Percentiles rank a stretch among this genome's conserved stretches.
These are phyloP conservation scores for Blastobotrys niveus DNA, from an alignment of 1,139 yeast genomes.

Conservation along the genomic window DNA sequence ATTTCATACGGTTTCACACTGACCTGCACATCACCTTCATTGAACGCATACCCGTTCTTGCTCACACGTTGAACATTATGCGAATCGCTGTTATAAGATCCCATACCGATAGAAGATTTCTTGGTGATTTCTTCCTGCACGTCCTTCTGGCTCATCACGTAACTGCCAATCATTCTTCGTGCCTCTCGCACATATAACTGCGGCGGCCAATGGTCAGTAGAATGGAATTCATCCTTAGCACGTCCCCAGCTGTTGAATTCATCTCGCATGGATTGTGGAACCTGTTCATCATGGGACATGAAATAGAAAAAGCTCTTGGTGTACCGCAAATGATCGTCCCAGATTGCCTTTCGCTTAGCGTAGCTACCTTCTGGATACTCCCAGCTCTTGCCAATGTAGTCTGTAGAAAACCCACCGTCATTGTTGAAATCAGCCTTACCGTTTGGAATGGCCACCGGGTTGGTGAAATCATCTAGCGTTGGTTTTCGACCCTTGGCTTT, in stretches of 20 bases:
- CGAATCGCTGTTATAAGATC: constrained; percentile 1
- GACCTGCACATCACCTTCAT: constrained; percentile 3
- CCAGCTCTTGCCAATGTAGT: constrained; percentile 4
- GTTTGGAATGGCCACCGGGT: background rate
- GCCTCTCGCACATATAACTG: constrained; percentile 1
- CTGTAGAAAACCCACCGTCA: constrained; percentile 1
- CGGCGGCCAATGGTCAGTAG: constrained; percentile 1
- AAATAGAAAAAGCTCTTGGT: background rate
- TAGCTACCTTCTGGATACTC: background rate
- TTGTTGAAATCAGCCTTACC: constrained; percentile 1
- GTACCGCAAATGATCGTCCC: constrained; percentile 2
- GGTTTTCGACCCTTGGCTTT: background rate
- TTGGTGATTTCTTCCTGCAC: background rate
- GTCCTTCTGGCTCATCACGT: constrained; percentile 3
- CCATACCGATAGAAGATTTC: constrained; percentile 1
- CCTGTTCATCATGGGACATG: constrained; percentile 1
- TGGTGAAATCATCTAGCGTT: background rate
- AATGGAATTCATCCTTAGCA: background rate
- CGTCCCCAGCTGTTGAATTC: background rate
- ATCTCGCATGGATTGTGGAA: background rate
- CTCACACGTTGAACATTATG: background rate
- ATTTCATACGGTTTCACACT: background rate
- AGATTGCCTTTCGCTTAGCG: background rate
- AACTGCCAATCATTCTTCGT: background rate
- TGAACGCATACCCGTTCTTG: background rate